Evolutionary conservation across 352 stramenopile genomes (phyloP).

Genomic region (Pythium rhizo-oryzae): DNA sequence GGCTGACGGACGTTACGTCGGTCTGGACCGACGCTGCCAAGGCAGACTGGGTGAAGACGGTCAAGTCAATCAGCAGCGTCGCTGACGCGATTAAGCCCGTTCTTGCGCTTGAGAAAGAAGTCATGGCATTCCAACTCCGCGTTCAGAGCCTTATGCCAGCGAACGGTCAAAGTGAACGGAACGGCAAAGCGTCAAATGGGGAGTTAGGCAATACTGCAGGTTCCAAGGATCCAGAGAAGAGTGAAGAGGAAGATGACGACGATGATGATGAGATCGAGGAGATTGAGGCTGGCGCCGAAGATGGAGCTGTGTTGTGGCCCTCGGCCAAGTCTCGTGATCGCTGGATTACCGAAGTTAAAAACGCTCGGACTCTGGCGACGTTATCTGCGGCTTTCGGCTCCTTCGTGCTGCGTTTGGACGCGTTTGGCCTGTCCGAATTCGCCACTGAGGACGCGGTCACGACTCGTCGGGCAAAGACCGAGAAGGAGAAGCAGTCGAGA

Average conservation of each 20-base stretch:
- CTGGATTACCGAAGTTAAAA: conserved; percentile 70
- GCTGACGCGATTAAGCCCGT: conserved; percentile 46
- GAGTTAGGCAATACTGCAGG: neutral
- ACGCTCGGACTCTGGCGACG: conserved; percentile 47
- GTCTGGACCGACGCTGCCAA: conserved; percentile 58
- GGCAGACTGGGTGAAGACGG: conserved; percentile 49
- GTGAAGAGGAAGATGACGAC: conserved; percentile 67
- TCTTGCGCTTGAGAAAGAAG: conserved; percentile 65
- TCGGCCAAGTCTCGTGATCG: conserved; percentile 67
- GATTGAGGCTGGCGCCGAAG: conserved; percentile 59
- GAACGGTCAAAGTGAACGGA: conserved; percentile 14
- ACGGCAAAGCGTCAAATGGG: conserved; percentile 23
- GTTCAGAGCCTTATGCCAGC: conserved; percentile 25
- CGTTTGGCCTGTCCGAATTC: conserved; percentile 63
- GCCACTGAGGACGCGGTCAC: conserved; percentile 46
- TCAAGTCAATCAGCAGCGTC: conserved; percentile 41
- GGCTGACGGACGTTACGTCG: conserved; percentile 66
- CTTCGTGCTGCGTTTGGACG: conserved; percentile 72
- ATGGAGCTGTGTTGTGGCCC: conserved; percentile 69
- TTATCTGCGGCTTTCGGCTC: conserved; percentile 61
- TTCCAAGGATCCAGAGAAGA: conserved; percentile 53
- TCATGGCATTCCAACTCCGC: conserved; percentile 55
- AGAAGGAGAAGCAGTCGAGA: conserved; percentile 71
- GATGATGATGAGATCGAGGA: conserved; percentile 77
- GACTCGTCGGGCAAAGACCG: conserved; percentile 55